Evolutionary conservation across 2,329 filamentous ascomycete species (phyloP), one percentile per base, ranked within the genome.

Genomic region (Trichoderma simmonsii): DNA sequence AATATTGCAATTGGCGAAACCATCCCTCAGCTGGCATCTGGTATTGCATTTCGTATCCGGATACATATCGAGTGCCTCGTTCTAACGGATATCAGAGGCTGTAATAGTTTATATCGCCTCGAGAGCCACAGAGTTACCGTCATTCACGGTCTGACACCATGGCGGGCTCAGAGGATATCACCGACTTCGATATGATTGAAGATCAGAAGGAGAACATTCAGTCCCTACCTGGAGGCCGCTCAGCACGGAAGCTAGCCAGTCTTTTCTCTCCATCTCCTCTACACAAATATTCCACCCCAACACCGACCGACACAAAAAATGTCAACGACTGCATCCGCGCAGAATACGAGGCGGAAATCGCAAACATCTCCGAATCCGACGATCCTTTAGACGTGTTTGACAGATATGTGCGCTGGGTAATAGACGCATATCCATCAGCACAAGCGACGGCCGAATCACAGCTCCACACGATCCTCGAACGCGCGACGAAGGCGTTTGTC

Each of bases 121-220:
- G 24, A 64, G 51, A n/a, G 54, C 24, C 30, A 36, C 24, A 26
- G 62, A 21, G 59, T 39, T 73, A 60, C 61, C 73, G n/a, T 60
- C 69, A 57, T 65, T 73, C 74, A 73, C 74, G 77, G 73, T 75
- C 75, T 79, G 72, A 69, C 75, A 82, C 77, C 77, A 89, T 90
- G 84, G 83, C 84, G 74, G 76, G 77, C 48, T 81, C 83, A 73
- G 82, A 83, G 73, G 88, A 91, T 76, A 81, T 89, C 51, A 89
- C 91, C 79, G 84, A 90, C 83, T 98, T 99, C 84, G 93, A 97
- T 77, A 89, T 98, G 74, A 98, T 99, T 83, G 96, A 99, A 84
- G 90, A 89, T 61, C 95, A 98, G 78, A 99, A 99, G 83, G 96
- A 99, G 84, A 99, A 99, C 82, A 98, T 99, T 71, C 95, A 98